A percentile compares a stretch with the other conserved stretches of the same genome.
Conservation (phyloP, 2,329 filamentous ascomycete genomes). For the Nothomitra cinnamomea region DNA sequence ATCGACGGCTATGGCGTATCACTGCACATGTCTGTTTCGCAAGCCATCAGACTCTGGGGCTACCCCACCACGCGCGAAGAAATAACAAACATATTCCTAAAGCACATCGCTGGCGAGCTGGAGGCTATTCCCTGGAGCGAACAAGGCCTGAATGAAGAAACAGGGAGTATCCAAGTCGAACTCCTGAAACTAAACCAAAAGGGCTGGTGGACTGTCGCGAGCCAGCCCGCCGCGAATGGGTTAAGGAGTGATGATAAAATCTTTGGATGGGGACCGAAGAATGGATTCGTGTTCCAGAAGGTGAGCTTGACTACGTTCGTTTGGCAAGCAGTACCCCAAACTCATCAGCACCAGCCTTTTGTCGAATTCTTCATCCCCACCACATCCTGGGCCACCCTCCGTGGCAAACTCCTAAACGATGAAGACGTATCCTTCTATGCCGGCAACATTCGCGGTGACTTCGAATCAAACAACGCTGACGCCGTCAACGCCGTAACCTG, state of each 20-base stretch:
- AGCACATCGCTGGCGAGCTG: constrained; percentile 64
- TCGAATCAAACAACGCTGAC: constrained; percentile 48
- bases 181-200: constrained; percentile 59
- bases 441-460: constrained; percentile 60
- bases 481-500: constrained; percentile 87
- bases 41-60: constrained; percentile 75
- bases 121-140: constrained; percentile 86
- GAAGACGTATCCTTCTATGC: constrained; percentile 77
- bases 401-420: constrained; percentile 45
- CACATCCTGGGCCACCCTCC: constrained; percentile 52
- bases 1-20: constrained; percentile 98
- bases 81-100: constrained; percentile 64
- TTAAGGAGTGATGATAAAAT: constrained; percentile 56
- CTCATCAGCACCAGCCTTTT: too few species aligned
- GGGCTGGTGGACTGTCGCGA: constrained; percentile 94
- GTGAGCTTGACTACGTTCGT: constrained; percentile 5
- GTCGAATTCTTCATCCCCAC: constrained; percentile 84
- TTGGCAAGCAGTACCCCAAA: too few species aligned
- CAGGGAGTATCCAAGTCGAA: constrained; percentile 58
- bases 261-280: constrained; percentile 84
- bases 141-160: constrained; percentile 71
- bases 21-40: constrained; percentile 71
- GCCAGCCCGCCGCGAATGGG: constrained; percentile 85
- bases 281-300: constrained; percentile 96
- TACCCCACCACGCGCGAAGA: constrained; percentile 52